A percentile compares a stretch with the other conserved stretches of the same genome.
These are phyloP conservation scores for Plasmodium gonderi DNA, from an alignment of 169 alveolate species.

Conservation along the genomic window DNA sequence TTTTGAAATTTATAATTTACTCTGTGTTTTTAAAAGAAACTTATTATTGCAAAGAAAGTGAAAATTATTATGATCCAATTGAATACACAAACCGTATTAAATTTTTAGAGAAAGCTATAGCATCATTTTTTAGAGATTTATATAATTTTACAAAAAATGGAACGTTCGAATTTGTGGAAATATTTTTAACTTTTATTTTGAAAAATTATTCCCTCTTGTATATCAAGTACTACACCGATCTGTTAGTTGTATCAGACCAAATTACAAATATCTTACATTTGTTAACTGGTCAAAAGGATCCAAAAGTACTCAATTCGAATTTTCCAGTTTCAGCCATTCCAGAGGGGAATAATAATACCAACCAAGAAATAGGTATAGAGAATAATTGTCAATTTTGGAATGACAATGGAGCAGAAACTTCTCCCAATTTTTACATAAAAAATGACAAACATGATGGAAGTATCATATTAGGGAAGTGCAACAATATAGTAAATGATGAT, in stretches of 20 bases:
- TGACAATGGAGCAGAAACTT: neutral
- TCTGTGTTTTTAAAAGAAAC: slow-evolving; percentile 20
- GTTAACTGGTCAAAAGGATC: neutral
- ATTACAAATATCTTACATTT: neutral
- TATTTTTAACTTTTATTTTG: slow-evolving; percentile 55
- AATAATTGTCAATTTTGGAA: neutral
- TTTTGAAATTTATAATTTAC: slow-evolving; percentile 62
- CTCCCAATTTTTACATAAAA: neutral
- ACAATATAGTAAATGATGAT: neutral
- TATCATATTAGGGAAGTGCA: neutral
- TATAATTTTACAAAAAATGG: slow-evolving; percentile 69
- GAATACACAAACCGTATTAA: neutral
- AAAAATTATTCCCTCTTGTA: slow-evolving; percentile 28
- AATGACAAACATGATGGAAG: neutral
- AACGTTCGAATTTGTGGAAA: slow-evolving; percentile 45
- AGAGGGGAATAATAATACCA: neutral
- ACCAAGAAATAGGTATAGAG: neutral
- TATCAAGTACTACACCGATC: slow-evolving; percentile 9
- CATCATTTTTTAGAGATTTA: slow-evolving; percentile 31
- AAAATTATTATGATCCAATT: neutral
- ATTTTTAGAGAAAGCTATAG: slow-evolving; percentile 6
- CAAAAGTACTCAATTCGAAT: neutral
- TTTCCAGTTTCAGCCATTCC: neutral
- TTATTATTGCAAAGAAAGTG: slow-evolving; percentile 69
- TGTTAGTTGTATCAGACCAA: neutral